Conservation (phyloP, 2,329 filamentous ascomycete genomes). For the Fusarium brevicatenulatum region DNA sequence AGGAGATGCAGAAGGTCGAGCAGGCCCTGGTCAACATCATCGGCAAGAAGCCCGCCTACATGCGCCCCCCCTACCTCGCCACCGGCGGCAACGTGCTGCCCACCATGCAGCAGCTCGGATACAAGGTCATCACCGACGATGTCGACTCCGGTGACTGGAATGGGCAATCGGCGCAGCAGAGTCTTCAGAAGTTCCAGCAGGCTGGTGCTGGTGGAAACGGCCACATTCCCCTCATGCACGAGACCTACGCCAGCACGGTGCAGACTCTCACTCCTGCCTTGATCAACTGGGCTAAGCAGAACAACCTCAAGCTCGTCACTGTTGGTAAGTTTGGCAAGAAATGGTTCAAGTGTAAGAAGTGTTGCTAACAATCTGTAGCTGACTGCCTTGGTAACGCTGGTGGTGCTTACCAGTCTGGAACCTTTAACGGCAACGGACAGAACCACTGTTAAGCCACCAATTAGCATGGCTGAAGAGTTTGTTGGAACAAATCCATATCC, state of each 20-base stretch:
- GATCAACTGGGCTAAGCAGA: conserved; percentile 61
- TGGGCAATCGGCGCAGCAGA: conserved; percentile 59
- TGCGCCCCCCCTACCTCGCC: conserved; percentile 62
- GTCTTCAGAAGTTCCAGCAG: conserved; percentile 62
- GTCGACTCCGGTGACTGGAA: conserved; percentile 72
- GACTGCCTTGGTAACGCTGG: conserved; percentile 29
- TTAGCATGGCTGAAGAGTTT: neutral
- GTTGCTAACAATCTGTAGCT: conserved; percentile 1
- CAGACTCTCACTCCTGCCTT: conserved; percentile 60
- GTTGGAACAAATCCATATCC: neutral
- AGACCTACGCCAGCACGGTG: conserved; percentile 62
- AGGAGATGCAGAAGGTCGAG: conserved; percentile 62
- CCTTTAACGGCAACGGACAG: conserved; percentile 26
- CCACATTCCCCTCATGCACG: conserved; percentile 68
- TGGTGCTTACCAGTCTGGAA: conserved; percentile 27
- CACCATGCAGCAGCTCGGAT: conserved; percentile 59
- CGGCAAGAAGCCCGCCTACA: conserved; percentile 60
- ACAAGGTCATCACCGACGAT: conserved; percentile 70
- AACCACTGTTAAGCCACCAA: neutral
- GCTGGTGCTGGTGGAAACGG: conserved; percentile 56
- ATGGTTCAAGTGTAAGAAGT: fast-evolving
- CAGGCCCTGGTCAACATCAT: conserved; percentile 62
- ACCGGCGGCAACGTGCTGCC: conserved; percentile 56
- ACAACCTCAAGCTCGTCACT: conserved; percentile 60
- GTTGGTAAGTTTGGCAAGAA: conserved; percentile 53